Conservation (phyloP, 23 red algal genomes). For the Gracilaria gracilis region DNA sequence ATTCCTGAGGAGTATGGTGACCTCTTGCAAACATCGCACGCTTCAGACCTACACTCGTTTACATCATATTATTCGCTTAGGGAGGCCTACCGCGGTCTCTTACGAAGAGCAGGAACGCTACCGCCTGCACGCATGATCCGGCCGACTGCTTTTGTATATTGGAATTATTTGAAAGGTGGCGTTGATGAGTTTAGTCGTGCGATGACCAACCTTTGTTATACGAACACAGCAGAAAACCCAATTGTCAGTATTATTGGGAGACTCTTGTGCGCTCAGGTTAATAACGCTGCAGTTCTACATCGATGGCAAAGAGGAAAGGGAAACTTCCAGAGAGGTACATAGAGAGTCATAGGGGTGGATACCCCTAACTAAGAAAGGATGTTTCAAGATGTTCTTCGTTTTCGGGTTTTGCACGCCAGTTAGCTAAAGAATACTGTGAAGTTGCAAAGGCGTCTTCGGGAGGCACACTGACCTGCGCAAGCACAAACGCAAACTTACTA, state of each 20-base stretch:
- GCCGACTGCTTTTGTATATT: not conserved
- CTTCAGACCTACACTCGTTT: not conserved
- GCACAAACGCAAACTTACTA: too few relatives aligned
- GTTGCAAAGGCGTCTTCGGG: too few relatives aligned
- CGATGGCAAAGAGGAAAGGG: too few relatives aligned
- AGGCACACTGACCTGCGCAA: too few relatives aligned
- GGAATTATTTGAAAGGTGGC: constrained; percentile 33
- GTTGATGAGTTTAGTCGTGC: constrained; percentile 13
- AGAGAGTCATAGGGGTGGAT: too few relatives aligned
- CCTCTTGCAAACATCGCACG: not conserved
- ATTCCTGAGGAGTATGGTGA: not conserved
- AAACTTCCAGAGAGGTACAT: too few relatives aligned
- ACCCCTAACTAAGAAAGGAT: too few relatives aligned
- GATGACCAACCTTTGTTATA: not conserved
- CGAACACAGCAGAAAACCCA: not conserved
- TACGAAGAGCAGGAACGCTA: not conserved
- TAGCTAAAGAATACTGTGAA: too few relatives aligned
- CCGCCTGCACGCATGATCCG: not conserved
- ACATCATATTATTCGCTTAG: not conserved
- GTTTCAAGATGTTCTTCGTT: too few relatives aligned
- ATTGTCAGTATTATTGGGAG: not conserved
- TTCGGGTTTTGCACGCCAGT: too few relatives aligned
- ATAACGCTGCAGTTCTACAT: too few relatives aligned
- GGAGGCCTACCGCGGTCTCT: not conserved
- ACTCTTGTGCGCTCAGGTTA: too few relatives aligned